Conservation (phyloP, 2,329 filamentous ascomycete genomes). For the Diaporthe nobilis region DNA sequence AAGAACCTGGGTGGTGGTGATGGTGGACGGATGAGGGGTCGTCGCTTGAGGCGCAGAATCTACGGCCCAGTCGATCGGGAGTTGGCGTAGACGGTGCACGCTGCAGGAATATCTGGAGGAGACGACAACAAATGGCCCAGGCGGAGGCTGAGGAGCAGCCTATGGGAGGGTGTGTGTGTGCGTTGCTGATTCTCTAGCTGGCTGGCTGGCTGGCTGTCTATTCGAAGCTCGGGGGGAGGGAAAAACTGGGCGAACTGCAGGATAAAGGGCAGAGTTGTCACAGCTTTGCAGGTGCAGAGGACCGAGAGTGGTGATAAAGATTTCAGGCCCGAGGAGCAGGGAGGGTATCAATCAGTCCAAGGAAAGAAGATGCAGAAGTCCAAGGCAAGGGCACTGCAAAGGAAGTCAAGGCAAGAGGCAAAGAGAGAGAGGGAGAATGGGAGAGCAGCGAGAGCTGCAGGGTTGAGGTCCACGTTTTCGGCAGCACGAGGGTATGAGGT, state of each 20-base stretch:
- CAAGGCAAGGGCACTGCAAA: neutral
- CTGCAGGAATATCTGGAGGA: neutral
- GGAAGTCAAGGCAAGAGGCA: neutral
- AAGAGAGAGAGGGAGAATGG: neutral
- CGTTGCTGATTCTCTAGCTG: neutral
- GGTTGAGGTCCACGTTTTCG: constrained; percentile 8
- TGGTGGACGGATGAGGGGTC: constrained; percentile 8
- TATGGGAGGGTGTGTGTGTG: neutral
- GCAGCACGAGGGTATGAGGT: constrained; percentile 33
- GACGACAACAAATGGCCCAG: neutral
- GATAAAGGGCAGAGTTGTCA: neutral
- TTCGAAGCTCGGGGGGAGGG: neutral
- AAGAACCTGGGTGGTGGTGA: neutral
- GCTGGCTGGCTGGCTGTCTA: neutral
- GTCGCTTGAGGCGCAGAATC: neutral
- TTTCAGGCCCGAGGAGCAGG: neutral
- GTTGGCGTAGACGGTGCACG: neutral
- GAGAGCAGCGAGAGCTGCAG: neutral
- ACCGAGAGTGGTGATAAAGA: neutral
- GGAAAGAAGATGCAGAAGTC: neutral
- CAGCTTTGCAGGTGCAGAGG: neutral
- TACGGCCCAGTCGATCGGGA: constrained; percentile 4
- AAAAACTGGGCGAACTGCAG: neutral
- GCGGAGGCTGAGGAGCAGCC: neutral
- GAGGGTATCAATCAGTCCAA: neutral